Percentiles rank a stretch among this genome's conserved stretches.
Evolutionary conservation across 805 yeast species (phyloP).

Genomic region (Schwanniomyces yamadae): DNA sequence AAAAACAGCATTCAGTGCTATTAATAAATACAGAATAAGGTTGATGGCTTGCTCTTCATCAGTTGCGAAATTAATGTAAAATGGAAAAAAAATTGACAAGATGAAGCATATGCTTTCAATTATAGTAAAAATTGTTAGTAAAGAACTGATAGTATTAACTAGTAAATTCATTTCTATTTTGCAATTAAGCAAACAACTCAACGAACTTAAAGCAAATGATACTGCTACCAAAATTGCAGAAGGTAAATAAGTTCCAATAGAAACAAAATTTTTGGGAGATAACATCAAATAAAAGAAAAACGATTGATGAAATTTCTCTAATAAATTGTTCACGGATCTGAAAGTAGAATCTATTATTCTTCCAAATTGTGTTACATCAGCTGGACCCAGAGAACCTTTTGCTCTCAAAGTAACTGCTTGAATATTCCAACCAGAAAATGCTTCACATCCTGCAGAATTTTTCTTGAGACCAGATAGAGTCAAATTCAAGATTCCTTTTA

Average conservation of each 20-base stretch:
- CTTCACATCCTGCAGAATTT: constrained; percentile 71
- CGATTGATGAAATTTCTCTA: constrained; percentile 96
- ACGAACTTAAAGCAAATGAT: constrained; percentile 66
- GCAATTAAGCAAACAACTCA: constrained; percentile 52
- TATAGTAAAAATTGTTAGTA: constrained; percentile 26
- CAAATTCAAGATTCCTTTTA: constrained; percentile 65
- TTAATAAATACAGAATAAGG: constrained; percentile 16
- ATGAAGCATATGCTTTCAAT: constrained; percentile 18
- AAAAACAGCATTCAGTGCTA: constrained; percentile 11
- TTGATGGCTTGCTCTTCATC: constrained; percentile 14
- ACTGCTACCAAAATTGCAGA: constrained; percentile 72
- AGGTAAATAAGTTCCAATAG: constrained; percentile 92
- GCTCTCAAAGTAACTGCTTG: constrained; percentile 86
- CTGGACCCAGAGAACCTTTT: constrained; percentile 51
- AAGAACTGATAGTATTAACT: constrained; percentile 19
- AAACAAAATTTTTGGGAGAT: constrained; percentile 77
- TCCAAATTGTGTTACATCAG: constrained; percentile 89
- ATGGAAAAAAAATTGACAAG: constrained; percentile 27
- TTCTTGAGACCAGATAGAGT: constrained; percentile 65
- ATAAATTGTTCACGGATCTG: constrained; percentile 84
- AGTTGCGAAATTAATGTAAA: constrained; percentile 5
- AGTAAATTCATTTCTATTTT: constrained; percentile 25
- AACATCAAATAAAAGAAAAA: constrained; percentile 87
- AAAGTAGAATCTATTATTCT: constrained; percentile 84
- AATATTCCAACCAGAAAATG: constrained; percentile 94